These are phyloP conservation scores for Penicillium sp. DNA, from an alignment of 2,329 filamentous ascomycete genomes.

Conservation along the genomic window DNA sequence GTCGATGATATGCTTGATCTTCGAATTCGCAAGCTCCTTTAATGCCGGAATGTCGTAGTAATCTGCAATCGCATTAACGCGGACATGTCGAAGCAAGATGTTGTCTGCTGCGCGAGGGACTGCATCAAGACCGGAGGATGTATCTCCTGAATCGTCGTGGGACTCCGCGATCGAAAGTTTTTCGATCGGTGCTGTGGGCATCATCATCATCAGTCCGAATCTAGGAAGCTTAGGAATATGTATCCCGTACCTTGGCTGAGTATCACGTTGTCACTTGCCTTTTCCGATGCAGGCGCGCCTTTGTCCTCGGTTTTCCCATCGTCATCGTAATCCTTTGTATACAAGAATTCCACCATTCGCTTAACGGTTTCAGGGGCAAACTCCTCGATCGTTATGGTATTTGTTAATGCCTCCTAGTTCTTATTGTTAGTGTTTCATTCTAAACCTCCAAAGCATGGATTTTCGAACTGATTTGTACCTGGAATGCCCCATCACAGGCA, in stretches of 20 bases:
- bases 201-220: too few relatives aligned
- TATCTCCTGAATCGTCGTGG: too few relatives aligned
- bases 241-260: too few relatives aligned
- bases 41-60: conserved; percentile 10
- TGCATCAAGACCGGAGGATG: background rate
- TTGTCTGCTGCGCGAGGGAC: background rate
- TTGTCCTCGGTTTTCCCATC: background rate
- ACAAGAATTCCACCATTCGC: background rate
- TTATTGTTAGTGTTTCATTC: background rate
- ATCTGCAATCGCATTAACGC: conserved; percentile 14
- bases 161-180: too few relatives aligned
- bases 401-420: conserved; percentile 9
- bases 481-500: conserved; percentile 21
- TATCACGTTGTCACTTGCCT: too few relatives aligned
- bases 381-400: background rate
- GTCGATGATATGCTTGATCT: conserved; percentile 6
- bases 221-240: too few relatives aligned
- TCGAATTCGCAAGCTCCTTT: background rate
- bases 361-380: conserved; percentile 1
- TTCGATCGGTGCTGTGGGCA: too few relatives aligned
- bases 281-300: background rate
- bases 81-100: background rate
- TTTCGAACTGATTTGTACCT: conserved; percentile 19
- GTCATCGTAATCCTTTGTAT: background rate
- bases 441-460: too few relatives aligned